Evolutionary conservation across 257 asterid species (phyloP), one percentile per base, ranked within the genome.

Genomic region (Ajuga chamaepitys): DNA sequence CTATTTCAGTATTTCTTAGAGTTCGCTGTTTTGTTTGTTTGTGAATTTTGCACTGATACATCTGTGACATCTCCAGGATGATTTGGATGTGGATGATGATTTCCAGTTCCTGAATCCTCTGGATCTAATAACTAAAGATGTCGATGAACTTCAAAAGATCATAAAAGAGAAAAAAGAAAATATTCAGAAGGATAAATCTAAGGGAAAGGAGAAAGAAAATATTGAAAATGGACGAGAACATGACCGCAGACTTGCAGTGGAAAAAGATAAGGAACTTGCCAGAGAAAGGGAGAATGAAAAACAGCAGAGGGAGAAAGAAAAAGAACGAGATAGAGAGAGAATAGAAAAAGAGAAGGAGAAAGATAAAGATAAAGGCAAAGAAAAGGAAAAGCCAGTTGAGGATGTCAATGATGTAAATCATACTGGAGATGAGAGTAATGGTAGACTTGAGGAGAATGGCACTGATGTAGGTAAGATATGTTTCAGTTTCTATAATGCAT

Each of bases 81-180:
- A 88, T 77, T 75, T 83, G 62, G 95, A 85, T 55, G 63, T 76
- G 48, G 95, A 88, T 54, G 96, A 85, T 62, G 97, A 88, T 78
- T 92, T 92, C 71, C 95, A 84, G 81, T 83, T 88, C 74, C 73
- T 92, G 52, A 84, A 86, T 68, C 95, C 98, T 69, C 76, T 88
- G 76, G 98, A 92, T 75, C 91, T 92, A 70, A 89, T 92, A 51
- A 88, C 98, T 20, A 92, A 92, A 77, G 89, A 88, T 62, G 95
- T 83, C 16, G 62, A 71, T 54, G 98, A 92, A 75, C 85, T 92
- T 47, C 96, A 78, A 57, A 87, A 78, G 77, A 81, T 92, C 41
- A 73, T 92, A 57, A 92, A 82, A 75, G 98, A 82, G 77, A 86
- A 80, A 75, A 92, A 84, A 52, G 98, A 88, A 76, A 74, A 65